Percentiles rank a stretch among this genome's conserved stretches.
Conservation (phyloP, 495 filamentous ascomycete genomes). For the Penicillium coffeae region DNA sequence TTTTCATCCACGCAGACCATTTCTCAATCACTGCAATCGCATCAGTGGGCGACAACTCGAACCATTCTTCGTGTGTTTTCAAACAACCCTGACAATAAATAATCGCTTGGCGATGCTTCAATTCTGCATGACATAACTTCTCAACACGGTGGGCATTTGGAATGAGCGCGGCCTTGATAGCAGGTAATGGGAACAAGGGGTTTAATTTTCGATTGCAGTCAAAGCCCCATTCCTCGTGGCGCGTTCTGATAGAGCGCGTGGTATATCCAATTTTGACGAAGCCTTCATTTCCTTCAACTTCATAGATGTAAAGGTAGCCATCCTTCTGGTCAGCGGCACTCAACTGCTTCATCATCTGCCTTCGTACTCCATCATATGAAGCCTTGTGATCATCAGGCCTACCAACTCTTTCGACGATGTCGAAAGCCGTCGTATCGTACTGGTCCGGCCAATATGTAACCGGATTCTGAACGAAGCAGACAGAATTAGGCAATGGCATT, state of each 20-base stretch:
- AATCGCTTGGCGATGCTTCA: not conserved
- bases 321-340: no score
- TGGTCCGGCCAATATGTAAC: no score
- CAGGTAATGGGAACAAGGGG: not conserved
- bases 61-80: slow-evolving; percentile 3
- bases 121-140: slow-evolving; percentile 7
- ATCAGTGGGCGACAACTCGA: not conserved
- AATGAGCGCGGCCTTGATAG: not conserved
- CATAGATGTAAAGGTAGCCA: no score
- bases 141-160: slow-evolving; percentile 5
- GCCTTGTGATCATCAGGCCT: no score
- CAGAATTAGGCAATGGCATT: no score
- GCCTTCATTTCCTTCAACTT: no score
- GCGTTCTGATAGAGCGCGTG: not conserved
- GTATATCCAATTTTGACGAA: slow-evolving; percentile 2
- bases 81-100: slow-evolving; percentile 4
- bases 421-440: no score
- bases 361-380: no score
- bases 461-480: no score
- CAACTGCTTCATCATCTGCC: no score
- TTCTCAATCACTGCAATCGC: slow-evolving; percentile 5
- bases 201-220: slow-evolving; percentile 2
- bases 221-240: slow-evolving; percentile 1
- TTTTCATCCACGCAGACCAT: slow-evolving; percentile 5
- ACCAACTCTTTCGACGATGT: no score